phyloP scores from a whole-genome alignment of 768 basidiomycete species.

The Steccherinum ochraceum region DNA sequence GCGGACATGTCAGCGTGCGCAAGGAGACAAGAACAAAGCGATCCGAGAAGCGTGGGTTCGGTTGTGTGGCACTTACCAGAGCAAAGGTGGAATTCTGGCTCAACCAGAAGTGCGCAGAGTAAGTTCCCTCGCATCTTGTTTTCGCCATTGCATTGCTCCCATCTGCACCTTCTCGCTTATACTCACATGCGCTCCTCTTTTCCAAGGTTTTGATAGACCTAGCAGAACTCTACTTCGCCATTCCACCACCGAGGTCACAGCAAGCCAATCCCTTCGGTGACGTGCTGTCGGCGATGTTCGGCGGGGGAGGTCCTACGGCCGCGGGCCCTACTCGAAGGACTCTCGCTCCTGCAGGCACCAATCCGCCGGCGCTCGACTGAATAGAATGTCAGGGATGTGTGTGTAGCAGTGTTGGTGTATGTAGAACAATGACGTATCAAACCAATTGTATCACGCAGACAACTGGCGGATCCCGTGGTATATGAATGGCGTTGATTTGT shows the following conservation, averaged over 20 bases:
- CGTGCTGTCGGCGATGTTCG: conserved; percentile 85
- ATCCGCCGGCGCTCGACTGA: conserved; percentile 39
- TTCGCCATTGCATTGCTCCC: conserved; percentile 6
- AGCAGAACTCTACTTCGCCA: conserved; percentile 75
- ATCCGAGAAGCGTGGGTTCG: conserved; percentile 81
- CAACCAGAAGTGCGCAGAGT: conserved; percentile 60
- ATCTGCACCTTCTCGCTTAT: conserved; percentile 9
- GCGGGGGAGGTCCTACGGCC: conserved; percentile 45
- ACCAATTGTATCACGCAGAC: no score
- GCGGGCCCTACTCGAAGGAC: conserved; percentile 34
- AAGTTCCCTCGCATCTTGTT: conserved; percentile 19
- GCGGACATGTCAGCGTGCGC: conserved; percentile 79
- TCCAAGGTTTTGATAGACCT: conserved; percentile 61
- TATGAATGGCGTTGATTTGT: no score
- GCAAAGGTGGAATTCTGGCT: conserved; percentile 56
- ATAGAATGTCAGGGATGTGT: neutral
- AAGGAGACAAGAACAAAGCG: conserved; percentile 70
- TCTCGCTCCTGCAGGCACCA: conserved; percentile 38
- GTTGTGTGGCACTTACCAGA: conserved; percentile 79
- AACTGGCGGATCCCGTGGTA: no score
- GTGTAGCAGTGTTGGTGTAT: neutral
- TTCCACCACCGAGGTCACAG: conserved; percentile 69
- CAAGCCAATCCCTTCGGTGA: conserved; percentile 80
- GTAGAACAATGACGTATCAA: neutral
- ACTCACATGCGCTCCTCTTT: conserved; percentile 1